phyloP scores from a whole-genome alignment of 768 basidiomycete genomes.

The Kwoniella pini region DNA sequence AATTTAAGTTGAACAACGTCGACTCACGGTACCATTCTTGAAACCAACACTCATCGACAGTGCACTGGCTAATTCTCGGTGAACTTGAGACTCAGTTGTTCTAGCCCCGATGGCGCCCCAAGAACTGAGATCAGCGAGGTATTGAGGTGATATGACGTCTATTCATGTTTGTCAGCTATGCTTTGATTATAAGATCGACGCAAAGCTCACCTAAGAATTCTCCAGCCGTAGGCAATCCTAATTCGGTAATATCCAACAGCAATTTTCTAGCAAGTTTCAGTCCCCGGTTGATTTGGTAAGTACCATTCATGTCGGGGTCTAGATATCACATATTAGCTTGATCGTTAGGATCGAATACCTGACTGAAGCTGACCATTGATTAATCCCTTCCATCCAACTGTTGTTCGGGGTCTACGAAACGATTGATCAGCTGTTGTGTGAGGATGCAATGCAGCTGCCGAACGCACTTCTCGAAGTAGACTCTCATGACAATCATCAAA shows the following conservation, averaged over 20 bases:
- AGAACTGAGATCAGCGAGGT: slow-evolving; percentile 54
- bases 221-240: slow-evolving; percentile 93
- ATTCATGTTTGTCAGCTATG: slow-evolving; percentile 1
- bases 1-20: not conserved
- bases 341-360: not conserved
- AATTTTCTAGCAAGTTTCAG: slow-evolving; percentile 82
- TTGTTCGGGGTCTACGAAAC: slow-evolving; percentile 64
- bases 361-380: slow-evolving; percentile 69
- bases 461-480: slow-evolving; percentile 87
- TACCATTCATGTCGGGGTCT: slow-evolving; percentile 84
- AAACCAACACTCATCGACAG: slow-evolving; percentile 97
- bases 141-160: slow-evolving; percentile 58
- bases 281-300: slow-evolving; percentile 95
- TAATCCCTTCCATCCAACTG: slow-evolving; percentile 97
- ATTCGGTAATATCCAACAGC: slow-evolving; percentile 81
- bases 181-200: too few species aligned
- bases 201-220: slow-evolving; percentile 69
- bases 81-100: slow-evolving; percentile 55
- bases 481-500: slow-evolving; percentile 92
- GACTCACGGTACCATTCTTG: slow-evolving; percentile 80
- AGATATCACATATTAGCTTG: not conserved
- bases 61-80: slow-evolving; percentile 56
- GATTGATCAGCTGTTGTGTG: not conserved
- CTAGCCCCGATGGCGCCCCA: slow-evolving; percentile 68
- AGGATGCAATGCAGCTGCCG: not conserved